A percentile compares a stretch with the other conserved stretches of the same genome.
phyloP scores from a whole-genome alignment of 1,284 basidiomycete genomes.

The Microbotryomycetes sp. region DNA sequence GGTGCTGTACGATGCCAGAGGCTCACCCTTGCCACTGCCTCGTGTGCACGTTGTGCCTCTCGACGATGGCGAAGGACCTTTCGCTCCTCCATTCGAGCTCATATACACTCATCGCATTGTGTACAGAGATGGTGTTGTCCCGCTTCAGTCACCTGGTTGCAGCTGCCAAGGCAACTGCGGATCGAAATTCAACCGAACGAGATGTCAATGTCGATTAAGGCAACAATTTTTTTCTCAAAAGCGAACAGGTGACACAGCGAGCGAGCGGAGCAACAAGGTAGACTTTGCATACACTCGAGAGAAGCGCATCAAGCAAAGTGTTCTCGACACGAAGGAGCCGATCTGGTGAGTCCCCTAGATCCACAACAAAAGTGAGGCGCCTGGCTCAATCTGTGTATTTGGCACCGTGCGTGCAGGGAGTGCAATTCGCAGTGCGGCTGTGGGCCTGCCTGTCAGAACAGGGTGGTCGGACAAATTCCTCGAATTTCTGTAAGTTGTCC shows the following conservation, averaged over 20 bases:
- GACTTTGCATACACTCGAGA: slow-evolving; percentile 20
- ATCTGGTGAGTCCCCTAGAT: slow-evolving; percentile 16
- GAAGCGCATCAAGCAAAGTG: not conserved
- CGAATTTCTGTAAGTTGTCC: not conserved
- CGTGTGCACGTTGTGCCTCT: slow-evolving; percentile 12
- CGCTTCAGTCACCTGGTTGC: slow-evolving; percentile 18
- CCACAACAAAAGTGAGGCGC: no score
- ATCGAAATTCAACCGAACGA: not conserved
- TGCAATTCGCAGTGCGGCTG: slow-evolving; percentile 31
- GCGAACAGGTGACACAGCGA: not conserved
- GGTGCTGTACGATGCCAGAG: not conserved
- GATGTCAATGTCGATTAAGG: slow-evolving; percentile 13
- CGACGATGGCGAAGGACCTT: not conserved
- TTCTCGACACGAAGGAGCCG: not conserved
- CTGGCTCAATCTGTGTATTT: no score
- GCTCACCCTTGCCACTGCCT: not conserved
- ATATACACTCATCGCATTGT: slow-evolving; percentile 25
- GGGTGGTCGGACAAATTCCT: not conserved
- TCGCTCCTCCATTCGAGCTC: slow-evolving; percentile 22
- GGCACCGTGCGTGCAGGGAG: slow-evolving; percentile 3
- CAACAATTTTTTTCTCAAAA: slow-evolving; percentile 13
- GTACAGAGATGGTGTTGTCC: slow-evolving; percentile 15
- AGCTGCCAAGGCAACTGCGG: slow-evolving; percentile 23
- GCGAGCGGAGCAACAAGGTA: not conserved
- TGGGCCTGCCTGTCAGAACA: slow-evolving; percentile 16